Base-by-base conservation (phyloP, 192 early-diverging fungal genomes). In the Mortierella antarctica region DNA sequence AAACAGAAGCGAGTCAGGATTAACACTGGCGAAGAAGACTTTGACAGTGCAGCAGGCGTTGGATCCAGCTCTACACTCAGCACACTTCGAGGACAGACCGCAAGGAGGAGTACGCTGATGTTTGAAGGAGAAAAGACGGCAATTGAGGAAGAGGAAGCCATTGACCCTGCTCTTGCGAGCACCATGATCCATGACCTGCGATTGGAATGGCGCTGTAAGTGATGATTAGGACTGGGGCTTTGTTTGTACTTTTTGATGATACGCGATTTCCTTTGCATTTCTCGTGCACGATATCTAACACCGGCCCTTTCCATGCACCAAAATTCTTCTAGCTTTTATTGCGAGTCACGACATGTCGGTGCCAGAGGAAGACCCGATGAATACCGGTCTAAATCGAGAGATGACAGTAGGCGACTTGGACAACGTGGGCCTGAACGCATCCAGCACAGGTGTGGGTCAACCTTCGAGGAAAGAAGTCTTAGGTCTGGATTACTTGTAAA, bases 181-280 rank as follows among this genome's bases (percentile, higher is more conserved):
- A 15, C 23, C 0, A 65, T 70, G 68, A 71, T 79, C 54, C 47
- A 56, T 10, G 42, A 40, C 23, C 52, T 79, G 57, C 68, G 75
- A 23, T 65, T 63, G 18, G 68, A 79, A 48, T 79, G 75, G 75
- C 68, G 75, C 15, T 52, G 75, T 79, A 79, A 79, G 75, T 71
- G 4, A 14, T 53, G 0, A 47, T 23, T 46, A 55, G n/a, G 5
- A 10, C 8, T 40, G 47, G 2, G 39, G 15, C 18, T 46, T 51
- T 51, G 52, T 50, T 62, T 47, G 14, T 44, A 3, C 47, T n/a
- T 58, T 41, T 68, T 44, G 67, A 12, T 60, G 11, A 55, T 49
- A n/a, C 23, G 47, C 13, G 9, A 6, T 40, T 5, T 49, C 2
- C 18, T 11, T 7, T 20, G 31, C 31, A 3, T 31, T 31, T 31